Percentiles rank a stretch among this genome's conserved stretches.
Evolutionary conservation across 345 rosid genomes (phyloP).

Genomic region (Acer yangbiense): DNA sequence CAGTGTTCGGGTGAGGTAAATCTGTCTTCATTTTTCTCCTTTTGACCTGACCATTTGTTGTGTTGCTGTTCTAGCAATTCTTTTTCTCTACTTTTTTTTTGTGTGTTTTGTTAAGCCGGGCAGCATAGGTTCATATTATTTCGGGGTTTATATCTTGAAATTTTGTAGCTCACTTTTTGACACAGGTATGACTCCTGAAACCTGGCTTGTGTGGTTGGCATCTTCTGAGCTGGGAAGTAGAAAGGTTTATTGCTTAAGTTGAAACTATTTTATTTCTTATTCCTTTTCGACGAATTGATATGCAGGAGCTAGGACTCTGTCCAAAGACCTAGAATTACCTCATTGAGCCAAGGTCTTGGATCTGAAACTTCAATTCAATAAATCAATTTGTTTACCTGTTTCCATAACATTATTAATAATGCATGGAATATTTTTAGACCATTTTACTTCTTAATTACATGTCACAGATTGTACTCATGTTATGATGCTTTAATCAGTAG

Average conservation of each 20-base stretch:
- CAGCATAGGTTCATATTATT: neutral
- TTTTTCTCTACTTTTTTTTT: neutral
- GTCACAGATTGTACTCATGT: neutral
- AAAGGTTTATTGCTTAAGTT: neutral
- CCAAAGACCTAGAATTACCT: neutral
- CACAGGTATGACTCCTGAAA: neutral
- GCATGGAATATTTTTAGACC: neutral
- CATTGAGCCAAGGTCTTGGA: neutral
- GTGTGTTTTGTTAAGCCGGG: neutral
- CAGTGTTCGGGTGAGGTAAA: conserved; percentile 13
- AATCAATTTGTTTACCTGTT: neutral
- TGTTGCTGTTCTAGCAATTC: neutral
- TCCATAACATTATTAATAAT: neutral
- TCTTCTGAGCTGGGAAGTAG: neutral
- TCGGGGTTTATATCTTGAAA: neutral
- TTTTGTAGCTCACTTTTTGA: neutral
- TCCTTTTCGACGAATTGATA: neutral
- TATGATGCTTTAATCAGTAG: neutral
- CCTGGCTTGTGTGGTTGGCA: neutral
- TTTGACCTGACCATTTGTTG: neutral
- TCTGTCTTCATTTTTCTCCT: neutral
- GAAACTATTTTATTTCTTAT: neutral
- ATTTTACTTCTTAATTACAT: neutral
- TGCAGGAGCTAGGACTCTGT: neutral
- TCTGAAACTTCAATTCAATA: neutral